Base-by-base conservation (phyloP, 495 filamentous ascomycete species). In the Cairneyella variabilis region DNA sequence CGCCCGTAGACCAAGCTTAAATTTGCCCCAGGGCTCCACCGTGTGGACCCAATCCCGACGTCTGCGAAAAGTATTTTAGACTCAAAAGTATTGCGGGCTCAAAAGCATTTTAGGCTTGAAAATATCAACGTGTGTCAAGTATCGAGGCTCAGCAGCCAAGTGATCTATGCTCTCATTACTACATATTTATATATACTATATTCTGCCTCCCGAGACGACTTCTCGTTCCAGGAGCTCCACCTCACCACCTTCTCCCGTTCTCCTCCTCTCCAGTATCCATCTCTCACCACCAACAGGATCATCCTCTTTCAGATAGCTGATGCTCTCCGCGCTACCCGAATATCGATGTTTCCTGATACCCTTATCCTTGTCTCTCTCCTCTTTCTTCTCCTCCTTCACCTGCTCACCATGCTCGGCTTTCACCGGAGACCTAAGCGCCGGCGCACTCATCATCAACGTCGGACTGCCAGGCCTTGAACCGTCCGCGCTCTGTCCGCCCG, bases 191-290 rank as follows among this genome's bases (percentile, higher is more conserved):
- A 20, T 34, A 40, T 20, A 0, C 50, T 49, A 71, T 38, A 74
- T 73, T 53, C 64, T 61, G 6, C 70, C 71, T 11, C 67, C 67
- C 51, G 62, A 55, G 27, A 75, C 46, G 18, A 71, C 58, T 48
- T 68, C 69, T 30, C 72, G 50, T 23, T 66, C 69, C 34, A 71
- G 38, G 9, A 78, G 55, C 61, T 80, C 75, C 23, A 77, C 65
- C 58, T 76, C 76, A 2, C 78, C 79, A 42, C 64, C 71, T 57
- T 82, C 78, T 3, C 61, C 66, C 4, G 75, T 77, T 43, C 78
- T 67, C 27, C 78, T 67, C 45, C 78, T 70, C 64, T 83, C 80
- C 37, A 82, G 64, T 3, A 82, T 70, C 81, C 81, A 83, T 44
- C 75, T 67, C 49, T 74, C 74, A 20, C 73, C 74, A 18, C 66